Evolutionary conservation across 768 basidiomycete genomes (phyloP), one percentile per base, ranked within the genome.

Genomic region (Lactarius quietus): DNA sequence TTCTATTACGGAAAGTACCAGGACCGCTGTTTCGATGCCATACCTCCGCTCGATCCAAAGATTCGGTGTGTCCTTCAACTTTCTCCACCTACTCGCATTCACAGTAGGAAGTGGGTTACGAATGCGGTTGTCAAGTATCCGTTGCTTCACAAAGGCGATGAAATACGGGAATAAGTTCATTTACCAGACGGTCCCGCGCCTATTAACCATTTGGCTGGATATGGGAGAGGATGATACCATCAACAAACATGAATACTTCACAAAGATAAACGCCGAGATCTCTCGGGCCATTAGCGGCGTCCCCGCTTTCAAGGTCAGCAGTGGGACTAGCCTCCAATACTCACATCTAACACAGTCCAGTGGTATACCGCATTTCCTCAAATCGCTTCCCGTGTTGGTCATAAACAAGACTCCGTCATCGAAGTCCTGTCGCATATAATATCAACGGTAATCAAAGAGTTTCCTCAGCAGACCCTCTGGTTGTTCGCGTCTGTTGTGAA

Each of bases 301-400:
- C 1, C 90, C 95, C 0, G 80, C 82, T 1, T 98, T 92, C 77
- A 95, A 95, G 80, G 95, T 86, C 60, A 64, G 78, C 63, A 10
- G 18, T n/a, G 12, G 6, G 23, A 62, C 36, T 52, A 33, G 58
- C 60, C 12, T 51, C 59, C 28, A 52, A 23, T 20, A 7, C 35
- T 23, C 28, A 64, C 48, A 28, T 58, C 14, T 60, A 31, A 69
- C 51, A 62, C 51, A 69, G 54, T 59, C 18, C 55, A 98, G 95
- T 98, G 96, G 94, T 90, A 87, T 70, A 95, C 91, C 0, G 95
- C 94, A 1, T 95, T 98, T 68, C 95, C 95, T 3, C 97, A 98
- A 79, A 92, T 98, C 59, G 93, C 95, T 17, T 98, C 96, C 17
- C 86, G 97, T 9, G 88, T 99, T 36, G 90, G 89, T 15, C 92